A percentile compares a stretch with the other conserved stretches of the same genome.
phyloP scores from a whole-genome alignment of 768 basidiomycete species.

The Holtermanniella nyarrowii region DNA sequence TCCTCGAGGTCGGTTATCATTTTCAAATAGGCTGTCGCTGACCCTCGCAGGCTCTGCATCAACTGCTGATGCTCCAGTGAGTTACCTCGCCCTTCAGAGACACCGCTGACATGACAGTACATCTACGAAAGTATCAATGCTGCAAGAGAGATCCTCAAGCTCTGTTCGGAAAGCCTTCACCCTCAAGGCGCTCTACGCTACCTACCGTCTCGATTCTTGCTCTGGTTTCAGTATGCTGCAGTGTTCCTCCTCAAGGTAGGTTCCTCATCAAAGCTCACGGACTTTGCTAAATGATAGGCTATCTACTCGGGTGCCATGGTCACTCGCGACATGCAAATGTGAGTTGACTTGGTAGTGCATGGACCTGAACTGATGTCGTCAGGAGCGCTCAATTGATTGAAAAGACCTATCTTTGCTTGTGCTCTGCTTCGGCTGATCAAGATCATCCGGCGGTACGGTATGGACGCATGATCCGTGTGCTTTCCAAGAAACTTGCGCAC shows the following conservation, averaged over 20 bases:
- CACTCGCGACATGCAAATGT: not conserved
- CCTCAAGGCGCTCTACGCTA: slow-evolving; percentile 28
- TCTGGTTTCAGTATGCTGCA: slow-evolving; percentile 14
- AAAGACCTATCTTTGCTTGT: not conserved
- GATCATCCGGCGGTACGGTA: slow-evolving; percentile 34
- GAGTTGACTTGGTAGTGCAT: not conserved
- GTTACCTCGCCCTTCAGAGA: too few relatives aligned
- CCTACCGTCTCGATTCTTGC: slow-evolving; percentile 8
- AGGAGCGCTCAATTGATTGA: not conserved
- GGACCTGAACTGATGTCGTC: not conserved
- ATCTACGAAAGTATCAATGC: slow-evolving; percentile 38
- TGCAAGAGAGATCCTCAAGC: slow-evolving; percentile 26
- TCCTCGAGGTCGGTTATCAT: slow-evolving; percentile 16
- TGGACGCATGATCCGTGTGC: slow-evolving; percentile 30
- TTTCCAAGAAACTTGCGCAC: slow-evolving; percentile 30
- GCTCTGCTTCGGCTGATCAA: slow-evolving; percentile 19
- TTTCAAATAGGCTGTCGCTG: not conserved
- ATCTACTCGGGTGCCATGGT: slow-evolving; percentile 13
- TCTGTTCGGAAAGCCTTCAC: slow-evolving; percentile 31
- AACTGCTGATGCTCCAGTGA: slow-evolving; percentile 27
- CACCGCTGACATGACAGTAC: too few relatives aligned
- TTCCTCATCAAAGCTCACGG: not conserved
- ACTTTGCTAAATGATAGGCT: slow-evolving; percentile 1
- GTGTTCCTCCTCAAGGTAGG: slow-evolving; percentile 7
- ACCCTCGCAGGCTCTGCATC: slow-evolving; percentile 10